Conservation (phyloP, 2,329 filamentous ascomycete genomes). For the Tolypocladium album region DNA sequence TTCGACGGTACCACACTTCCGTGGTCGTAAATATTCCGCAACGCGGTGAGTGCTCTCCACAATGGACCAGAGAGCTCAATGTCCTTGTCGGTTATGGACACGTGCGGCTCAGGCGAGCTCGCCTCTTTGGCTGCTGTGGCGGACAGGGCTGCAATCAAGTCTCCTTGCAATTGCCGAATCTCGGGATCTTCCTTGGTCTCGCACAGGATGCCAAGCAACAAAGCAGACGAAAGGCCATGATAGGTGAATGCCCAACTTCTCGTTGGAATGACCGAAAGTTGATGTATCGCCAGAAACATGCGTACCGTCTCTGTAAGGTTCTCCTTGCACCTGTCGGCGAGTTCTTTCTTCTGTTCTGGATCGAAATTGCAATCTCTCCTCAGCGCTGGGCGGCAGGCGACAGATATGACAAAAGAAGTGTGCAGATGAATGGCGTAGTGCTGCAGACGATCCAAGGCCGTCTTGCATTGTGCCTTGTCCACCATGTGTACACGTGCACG, state of each 20-base stretch:
- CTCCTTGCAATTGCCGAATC: constrained; percentile 51
- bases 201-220: constrained; percentile 51
- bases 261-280: constrained; percentile 54
- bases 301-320: constrained; percentile 55
- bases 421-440: constrained; percentile 55
- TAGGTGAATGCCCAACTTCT: constrained; percentile 60
- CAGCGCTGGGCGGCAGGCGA: constrained; percentile 52
- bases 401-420: constrained; percentile 54
- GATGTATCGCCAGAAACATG: constrained; percentile 61
- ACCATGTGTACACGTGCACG: constrained; percentile 41
- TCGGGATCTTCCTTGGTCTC: constrained; percentile 54
- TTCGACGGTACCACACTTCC: constrained; percentile 42
- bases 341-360: constrained; percentile 37
- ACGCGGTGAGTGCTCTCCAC: constrained; percentile 47
- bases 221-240: constrained; percentile 53
- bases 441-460: constrained; percentile 50
- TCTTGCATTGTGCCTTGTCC: constrained; percentile 52
- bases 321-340: constrained; percentile 48
- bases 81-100: constrained; percentile 45
- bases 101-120: constrained; percentile 40
- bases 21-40: constrained; percentile 58
- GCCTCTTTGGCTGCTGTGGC: constrained; percentile 54
- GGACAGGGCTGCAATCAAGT: constrained; percentile 52
- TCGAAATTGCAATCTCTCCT: constrained; percentile 42
- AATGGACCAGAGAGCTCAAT: constrained; percentile 53